phyloP scores from a whole-genome alignment of 495 filamentous ascomycete species.

The Daldinia childiae region DNA sequence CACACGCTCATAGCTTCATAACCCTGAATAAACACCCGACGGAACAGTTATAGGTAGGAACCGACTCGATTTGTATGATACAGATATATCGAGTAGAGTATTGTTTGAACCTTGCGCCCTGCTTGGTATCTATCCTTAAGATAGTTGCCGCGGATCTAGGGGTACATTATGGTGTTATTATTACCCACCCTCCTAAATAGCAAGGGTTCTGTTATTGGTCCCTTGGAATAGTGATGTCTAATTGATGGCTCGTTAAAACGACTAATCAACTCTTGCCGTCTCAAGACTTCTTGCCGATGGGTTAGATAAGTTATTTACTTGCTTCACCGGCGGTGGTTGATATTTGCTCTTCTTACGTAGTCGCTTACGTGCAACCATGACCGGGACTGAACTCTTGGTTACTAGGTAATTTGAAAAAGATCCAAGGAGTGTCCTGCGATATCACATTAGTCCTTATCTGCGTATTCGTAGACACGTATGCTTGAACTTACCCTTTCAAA shows the following conservation, averaged over 20 bases:
- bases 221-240: neutral
- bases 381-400: constrained; percentile 93
- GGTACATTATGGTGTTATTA: neutral
- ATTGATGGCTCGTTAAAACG: neutral
- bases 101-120: neutral
- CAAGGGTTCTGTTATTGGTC: neutral
- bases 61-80: neutral
- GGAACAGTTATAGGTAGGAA: neutral
- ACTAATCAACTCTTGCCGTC: constrained; percentile 72
- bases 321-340: constrained; percentile 65
- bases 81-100: neutral
- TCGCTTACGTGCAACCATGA: constrained; percentile 89
- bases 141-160: neutral
- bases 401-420: constrained; percentile 98
- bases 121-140: neutral
- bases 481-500: constrained; percentile 81
- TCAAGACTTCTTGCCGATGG: constrained; percentile 70
- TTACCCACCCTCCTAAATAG: neutral
- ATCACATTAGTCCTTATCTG: constrained; percentile 8
- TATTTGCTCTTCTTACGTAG: constrained; percentile 78
- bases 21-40: neutral
- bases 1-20: neutral
- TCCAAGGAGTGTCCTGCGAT: constrained; percentile 68
- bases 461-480: neutral
- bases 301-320: constrained; percentile 76